Percentiles rank a stretch among this genome's conserved stretches.
Evolutionary conservation across 1,284 basidiomycete genomes (phyloP).

Genomic region (Laetiporus sulphureus): DNA sequence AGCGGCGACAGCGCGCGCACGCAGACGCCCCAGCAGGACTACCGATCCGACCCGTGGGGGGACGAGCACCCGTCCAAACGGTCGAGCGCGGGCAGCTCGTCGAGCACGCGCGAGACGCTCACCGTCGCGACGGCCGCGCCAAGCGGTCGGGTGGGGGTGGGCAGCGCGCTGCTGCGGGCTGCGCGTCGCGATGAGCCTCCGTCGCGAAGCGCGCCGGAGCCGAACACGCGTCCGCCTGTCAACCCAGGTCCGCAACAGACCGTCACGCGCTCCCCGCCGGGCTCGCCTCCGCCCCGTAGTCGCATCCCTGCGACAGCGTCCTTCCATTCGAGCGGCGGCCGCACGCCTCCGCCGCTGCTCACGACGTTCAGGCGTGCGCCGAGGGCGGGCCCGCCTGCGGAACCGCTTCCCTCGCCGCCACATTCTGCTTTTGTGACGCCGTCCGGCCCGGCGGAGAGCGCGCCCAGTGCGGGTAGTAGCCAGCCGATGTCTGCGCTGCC

Average conservation of each 20-base stretch:
- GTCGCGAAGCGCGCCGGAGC: conserved; percentile 3
- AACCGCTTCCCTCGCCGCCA: conserved; percentile 18
- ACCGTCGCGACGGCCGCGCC: background rate
- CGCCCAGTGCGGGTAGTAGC: no score
- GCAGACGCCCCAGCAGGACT: background rate
- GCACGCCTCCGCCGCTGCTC: conserved; percentile 15
- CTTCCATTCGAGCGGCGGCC: conserved; percentile 1
- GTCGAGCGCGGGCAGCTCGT: conserved; percentile 2
- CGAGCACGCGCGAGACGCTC: background rate
- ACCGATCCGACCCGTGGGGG: background rate
- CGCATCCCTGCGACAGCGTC: conserved; percentile 1
- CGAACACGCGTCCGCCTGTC: no score
- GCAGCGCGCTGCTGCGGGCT: no score
- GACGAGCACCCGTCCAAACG: conserved; percentile 1
- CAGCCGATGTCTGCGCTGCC: conserved; percentile 8
- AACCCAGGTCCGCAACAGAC: no score
- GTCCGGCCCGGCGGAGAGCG: background rate
- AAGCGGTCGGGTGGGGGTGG: no score
- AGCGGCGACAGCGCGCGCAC: no score
- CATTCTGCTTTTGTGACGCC: conserved; percentile 1
- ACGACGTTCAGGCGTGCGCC: conserved; percentile 15
- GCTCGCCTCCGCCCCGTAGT: conserved; percentile 6
- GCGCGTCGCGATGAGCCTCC: no score
- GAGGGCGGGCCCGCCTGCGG: conserved; percentile 14
- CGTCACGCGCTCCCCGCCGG: no score